Conservation (phyloP, 208 protist genomes). For the Angomonas ambiguus region DNA sequence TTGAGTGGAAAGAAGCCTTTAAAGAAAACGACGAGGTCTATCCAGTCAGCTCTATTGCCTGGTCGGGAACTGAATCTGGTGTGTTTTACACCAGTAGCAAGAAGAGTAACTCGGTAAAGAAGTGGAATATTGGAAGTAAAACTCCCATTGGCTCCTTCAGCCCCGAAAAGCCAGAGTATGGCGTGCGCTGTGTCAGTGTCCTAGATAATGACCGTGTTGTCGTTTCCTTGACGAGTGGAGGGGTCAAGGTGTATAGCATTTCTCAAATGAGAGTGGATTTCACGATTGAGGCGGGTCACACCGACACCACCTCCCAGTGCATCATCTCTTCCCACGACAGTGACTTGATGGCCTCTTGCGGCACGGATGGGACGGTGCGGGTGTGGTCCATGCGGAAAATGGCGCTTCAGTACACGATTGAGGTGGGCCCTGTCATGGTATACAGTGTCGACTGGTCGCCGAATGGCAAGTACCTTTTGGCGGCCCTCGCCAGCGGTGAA, state of each 20-base stretch:
- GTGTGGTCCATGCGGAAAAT: slow-evolving; percentile 79
- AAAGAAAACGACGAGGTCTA: slow-evolving; percentile 11
- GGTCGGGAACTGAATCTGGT: slow-evolving; percentile 49
- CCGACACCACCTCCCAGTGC: slow-evolving; percentile 77
- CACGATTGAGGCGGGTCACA: slow-evolving; percentile 62
- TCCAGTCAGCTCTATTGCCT: slow-evolving; percentile 58
- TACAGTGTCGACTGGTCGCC: slow-evolving; percentile 75
- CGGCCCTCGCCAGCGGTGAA: slow-evolving; percentile 69
- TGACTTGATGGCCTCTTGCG: slow-evolving; percentile 69
- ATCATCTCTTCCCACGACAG: slow-evolving; percentile 66
- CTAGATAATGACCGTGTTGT: slow-evolving; percentile 52
- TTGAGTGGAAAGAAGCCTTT: slow-evolving; percentile 31
- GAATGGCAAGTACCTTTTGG: slow-evolving; percentile 74
- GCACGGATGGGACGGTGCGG: slow-evolving; percentile 82
- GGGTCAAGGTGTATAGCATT: slow-evolving; percentile 74
- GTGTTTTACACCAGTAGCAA: slow-evolving; percentile 69
- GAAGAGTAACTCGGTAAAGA: slow-evolving; percentile 43
- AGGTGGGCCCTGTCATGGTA: slow-evolving; percentile 66
- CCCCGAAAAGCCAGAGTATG: slow-evolving; percentile 13
- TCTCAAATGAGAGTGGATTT: slow-evolving; percentile 42
- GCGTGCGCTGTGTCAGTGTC: slow-evolving; percentile 33
- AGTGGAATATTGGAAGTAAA: slow-evolving; percentile 66
- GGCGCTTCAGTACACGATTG: slow-evolving; percentile 38
- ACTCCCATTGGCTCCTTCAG: slow-evolving; percentile 32
- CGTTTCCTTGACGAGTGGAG: slow-evolving; percentile 59